Conservation (phyloP, 2,329 filamentous ascomycete genomes). For the Claviceps arundinis region DNA sequence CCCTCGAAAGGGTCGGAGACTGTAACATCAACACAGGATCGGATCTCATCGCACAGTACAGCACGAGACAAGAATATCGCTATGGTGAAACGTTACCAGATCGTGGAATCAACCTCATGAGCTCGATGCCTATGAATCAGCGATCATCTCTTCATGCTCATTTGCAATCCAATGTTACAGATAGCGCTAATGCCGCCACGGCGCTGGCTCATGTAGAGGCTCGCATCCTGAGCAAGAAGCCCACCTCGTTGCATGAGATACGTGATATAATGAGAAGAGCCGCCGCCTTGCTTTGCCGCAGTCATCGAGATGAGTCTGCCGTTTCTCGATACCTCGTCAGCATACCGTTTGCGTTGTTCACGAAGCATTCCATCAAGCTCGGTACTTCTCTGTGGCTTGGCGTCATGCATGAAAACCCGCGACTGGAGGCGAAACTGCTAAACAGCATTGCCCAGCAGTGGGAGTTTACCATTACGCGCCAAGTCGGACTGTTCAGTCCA, state of each 20-base stretch:
- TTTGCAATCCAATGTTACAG: slow-evolving; percentile 32
- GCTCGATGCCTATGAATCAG: slow-evolving; percentile 42
- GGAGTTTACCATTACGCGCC: slow-evolving; percentile 69
- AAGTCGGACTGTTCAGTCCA: slow-evolving; percentile 68
- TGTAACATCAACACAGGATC: slow-evolving; percentile 80
- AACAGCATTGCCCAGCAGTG: slow-evolving; percentile 82
- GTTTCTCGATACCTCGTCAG: slow-evolving; percentile 79
- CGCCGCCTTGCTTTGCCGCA: slow-evolving; percentile 73
- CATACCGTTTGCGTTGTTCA: slow-evolving; percentile 88
- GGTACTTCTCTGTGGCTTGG: slow-evolving; percentile 94
- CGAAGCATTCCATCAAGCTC: slow-evolving; percentile 87
- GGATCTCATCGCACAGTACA: slow-evolving; percentile 94
- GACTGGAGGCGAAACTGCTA: slow-evolving; percentile 73
- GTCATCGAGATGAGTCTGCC: slow-evolving; percentile 58
- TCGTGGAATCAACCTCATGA: slow-evolving; percentile 52
- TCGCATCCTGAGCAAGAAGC: slow-evolving; percentile 54
- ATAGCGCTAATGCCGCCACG: slow-evolving; percentile 45
- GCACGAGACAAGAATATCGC: slow-evolving; percentile 88
- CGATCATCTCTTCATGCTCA: slow-evolving; percentile 32
- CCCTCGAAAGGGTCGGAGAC: slow-evolving; percentile 62
- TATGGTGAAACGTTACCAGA: slow-evolving; percentile 66
- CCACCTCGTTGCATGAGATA: slow-evolving; percentile 59
- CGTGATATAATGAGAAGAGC: slow-evolving; percentile 73
- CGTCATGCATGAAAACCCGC: slow-evolving; percentile 89
- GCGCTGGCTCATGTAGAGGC: slow-evolving; percentile 62